phyloP scores from a whole-genome alignment of 1,284 basidiomycete species.

The Microbotryum lychnidis-dioicae region DNA sequence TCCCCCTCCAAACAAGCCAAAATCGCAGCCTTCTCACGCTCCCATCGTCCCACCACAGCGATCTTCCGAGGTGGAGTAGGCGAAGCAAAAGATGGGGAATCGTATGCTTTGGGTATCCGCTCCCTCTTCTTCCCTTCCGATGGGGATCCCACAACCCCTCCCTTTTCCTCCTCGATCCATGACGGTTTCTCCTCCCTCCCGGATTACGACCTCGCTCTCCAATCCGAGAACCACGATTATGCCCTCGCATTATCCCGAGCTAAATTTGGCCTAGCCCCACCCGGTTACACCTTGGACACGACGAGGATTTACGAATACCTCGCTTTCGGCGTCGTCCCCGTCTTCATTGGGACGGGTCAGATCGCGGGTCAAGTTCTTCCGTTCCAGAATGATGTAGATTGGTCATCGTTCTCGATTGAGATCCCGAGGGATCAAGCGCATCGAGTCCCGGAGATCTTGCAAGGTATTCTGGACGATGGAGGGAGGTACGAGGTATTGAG shows the following conservation, averaged over 20 bases:
- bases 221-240: constrained; percentile 22
- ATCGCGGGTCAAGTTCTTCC: constrained; percentile 23
- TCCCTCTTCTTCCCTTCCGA: constrained; percentile 23
- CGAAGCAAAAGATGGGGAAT: constrained; percentile 7
- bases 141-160: not conserved
- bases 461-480: not conserved
- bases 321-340: constrained; percentile 28
- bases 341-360: constrained; percentile 22
- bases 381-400: constrained; percentile 21
- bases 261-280: constrained; percentile 21
- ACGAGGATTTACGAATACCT: constrained; percentile 28
- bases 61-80: constrained; percentile 27
- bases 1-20: too few species aligned
- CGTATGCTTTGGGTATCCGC: constrained; percentile 19
- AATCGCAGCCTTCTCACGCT: not conserved
- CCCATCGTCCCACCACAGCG: constrained; percentile 6
- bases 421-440: constrained; percentile 20
- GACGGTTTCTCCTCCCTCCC: constrained; percentile 21
- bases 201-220: constrained; percentile 15
- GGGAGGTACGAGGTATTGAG: constrained; percentile 19
- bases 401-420: constrained; percentile 9
- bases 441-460: constrained; percentile 8
- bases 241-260: constrained; percentile 8
- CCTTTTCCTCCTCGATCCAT: constrained; percentile 7
- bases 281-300: constrained; percentile 28